phyloP scores from a whole-genome alignment of 371 early-diverging fungal genomes.

The Mucor indicus region DNA sequence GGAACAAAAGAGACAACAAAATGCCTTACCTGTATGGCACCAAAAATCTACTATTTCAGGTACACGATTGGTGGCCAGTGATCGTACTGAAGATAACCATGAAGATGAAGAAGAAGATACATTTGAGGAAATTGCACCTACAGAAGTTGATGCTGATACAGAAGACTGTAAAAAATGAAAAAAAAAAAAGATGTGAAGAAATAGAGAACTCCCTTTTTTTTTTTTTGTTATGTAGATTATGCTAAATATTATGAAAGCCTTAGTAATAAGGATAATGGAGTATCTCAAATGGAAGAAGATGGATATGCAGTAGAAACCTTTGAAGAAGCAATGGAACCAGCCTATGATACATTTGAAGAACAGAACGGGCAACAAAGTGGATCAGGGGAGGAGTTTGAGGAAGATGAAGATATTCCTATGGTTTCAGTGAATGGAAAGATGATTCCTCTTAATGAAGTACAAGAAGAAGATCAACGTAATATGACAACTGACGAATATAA shows the following conservation, averaged over 20 bases:
- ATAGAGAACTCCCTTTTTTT: too few relatives aligned
- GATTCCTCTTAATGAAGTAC: conserved; percentile 54
- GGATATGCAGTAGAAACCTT: neutral
- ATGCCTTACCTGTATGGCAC: conserved; percentile 82
- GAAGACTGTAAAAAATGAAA: conserved; percentile 43
- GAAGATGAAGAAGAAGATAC: conserved; percentile 41
- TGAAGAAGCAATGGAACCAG: neutral
- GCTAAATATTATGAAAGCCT: conserved; percentile 43
- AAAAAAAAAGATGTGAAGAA: neutral
- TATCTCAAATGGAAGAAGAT: conserved; percentile 2
- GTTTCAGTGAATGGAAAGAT: conserved; percentile 50
- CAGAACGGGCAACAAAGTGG: neutral
- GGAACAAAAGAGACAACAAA: conserved; percentile 73
- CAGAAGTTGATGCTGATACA: conserved; percentile 44
- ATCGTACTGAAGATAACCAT: conserved; percentile 33
- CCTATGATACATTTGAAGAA: conserved; percentile 7
- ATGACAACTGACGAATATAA: conserved; percentile 64
- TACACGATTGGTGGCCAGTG: conserved; percentile 26
- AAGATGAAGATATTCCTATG: conserved; percentile 39
- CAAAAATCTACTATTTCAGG: conserved; percentile 68
- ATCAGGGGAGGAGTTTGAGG: conserved; percentile 28
- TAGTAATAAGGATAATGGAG: conserved; percentile 14
- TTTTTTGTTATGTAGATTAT: conserved; percentile 25
- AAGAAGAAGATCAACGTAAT: conserved; percentile 53
- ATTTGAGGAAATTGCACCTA: conserved; percentile 33